These are phyloP conservation scores for Barnettozyma californica DNA, from an alignment of 805 yeast species.

Conservation along the genomic window DNA sequence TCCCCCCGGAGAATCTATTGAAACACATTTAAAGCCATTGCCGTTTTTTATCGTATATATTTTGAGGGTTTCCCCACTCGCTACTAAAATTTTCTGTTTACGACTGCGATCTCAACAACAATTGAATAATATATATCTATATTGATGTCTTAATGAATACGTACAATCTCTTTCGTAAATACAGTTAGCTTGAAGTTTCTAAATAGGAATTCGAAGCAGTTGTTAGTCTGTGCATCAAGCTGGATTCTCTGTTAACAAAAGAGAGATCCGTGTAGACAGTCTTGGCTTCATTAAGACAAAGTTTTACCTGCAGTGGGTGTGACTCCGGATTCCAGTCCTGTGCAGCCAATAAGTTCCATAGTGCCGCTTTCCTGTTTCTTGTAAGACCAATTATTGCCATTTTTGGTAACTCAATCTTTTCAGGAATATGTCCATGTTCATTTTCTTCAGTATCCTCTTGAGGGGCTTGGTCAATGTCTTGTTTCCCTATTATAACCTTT, in stretches of 20 bases:
- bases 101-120: neutral
- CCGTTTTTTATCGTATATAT: neutral
- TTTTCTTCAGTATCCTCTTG: constrained; percentile 9
- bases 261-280: constrained; percentile 23
- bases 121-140: neutral
- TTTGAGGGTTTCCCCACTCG: neutral
- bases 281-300: constrained; percentile 27
- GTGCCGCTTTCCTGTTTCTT: constrained; percentile 64
- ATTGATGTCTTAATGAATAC: neutral
- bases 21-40: constrained; percentile 22
- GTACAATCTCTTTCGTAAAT: neutral
- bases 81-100: too few species aligned
- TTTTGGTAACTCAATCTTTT: constrained; percentile 32
- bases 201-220: neutral
- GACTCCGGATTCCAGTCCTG: constrained; percentile 52
- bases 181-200: neutral
- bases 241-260: constrained; percentile 20
- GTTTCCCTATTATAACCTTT: constrained; percentile 25
- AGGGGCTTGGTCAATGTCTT: constrained; percentile 14
- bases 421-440: constrained; percentile 23
- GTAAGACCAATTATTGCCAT: constrained; percentile 47
- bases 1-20: constrained; percentile 54
- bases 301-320: constrained; percentile 25
- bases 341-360: constrained; percentile 74
- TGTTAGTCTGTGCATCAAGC: constrained; percentile 13